phyloP scores from a whole-genome alignment of 164 flowering plant genomes.

The Cinnamomum chago region DNA sequence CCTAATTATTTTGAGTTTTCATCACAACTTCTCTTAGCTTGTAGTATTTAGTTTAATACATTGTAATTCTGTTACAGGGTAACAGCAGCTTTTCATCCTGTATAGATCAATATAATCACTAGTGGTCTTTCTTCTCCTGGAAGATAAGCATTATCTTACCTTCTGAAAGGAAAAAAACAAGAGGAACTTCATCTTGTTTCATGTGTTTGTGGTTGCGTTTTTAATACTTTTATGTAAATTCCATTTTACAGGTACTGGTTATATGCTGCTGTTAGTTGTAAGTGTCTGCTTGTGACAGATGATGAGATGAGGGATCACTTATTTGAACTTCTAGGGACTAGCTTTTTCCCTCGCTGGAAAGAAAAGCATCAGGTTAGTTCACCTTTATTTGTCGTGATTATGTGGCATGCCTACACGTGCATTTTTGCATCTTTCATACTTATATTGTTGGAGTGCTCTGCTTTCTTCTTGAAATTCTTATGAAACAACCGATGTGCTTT shows the following conservation, averaged over 20 bases:
- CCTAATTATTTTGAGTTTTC: too few species aligned
- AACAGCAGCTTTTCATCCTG: background rate
- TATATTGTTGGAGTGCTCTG: background rate
- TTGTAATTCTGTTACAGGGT: background rate
- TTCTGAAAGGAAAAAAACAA: too few species aligned
- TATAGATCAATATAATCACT: background rate
- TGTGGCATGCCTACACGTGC: too few species aligned
- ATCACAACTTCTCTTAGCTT: too few species aligned
- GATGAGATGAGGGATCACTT: conserved; percentile 99
- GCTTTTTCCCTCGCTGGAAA: conserved; percentile 95
- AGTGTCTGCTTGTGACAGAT: conserved; percentile 79
- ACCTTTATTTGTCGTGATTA: background rate
- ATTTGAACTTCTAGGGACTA: conserved; percentile 79
- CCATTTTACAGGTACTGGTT: conserved; percentile 78
- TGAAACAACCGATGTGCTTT: too few species aligned
- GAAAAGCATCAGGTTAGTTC: conserved; percentile 84
- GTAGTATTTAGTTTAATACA: too few species aligned
- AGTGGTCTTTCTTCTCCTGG: background rate
- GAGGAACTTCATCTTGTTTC: too few species aligned
- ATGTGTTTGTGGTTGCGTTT: too few species aligned
- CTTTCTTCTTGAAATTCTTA: background rate
- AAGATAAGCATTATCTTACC: too few species aligned
- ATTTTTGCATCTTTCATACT: background rate
- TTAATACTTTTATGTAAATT: background rate
- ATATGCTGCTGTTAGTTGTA: conserved; percentile 86